Evolutionary conservation across 1,139 yeast species (phyloP), one percentile per base, ranked within the genome.

Genomic region (Candida smagusa): DNA sequence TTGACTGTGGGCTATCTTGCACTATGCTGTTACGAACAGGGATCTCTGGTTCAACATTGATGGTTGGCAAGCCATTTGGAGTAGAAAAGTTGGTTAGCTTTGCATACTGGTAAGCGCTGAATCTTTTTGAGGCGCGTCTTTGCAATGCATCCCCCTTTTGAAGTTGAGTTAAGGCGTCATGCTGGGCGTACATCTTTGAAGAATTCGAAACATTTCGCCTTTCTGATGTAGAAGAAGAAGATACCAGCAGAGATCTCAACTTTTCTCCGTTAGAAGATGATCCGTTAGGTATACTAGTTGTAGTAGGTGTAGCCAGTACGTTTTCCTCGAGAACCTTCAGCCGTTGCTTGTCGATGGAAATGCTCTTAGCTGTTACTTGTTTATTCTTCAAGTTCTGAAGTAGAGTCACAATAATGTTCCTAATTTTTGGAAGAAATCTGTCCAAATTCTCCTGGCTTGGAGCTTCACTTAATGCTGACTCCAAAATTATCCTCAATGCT

Each of bases 31-130:
- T 23, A 27, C 27, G 33, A 11, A 30, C 31, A 11, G 13, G 8
- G 4, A 27, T 8, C 9, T 27, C 29, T 12, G 12, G 30, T 9
- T 45, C 51, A 0, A 45, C 28, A 6, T 35, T 11, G 9, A 45
- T 39, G 12, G 38, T 42, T 9, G 48, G 49, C 30, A 45, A 35
- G 11, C 47, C 47, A 33, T 40, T 46, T 28, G 42, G 22, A 12
- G 70, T 72, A 4, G 70, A 65, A 46, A 65, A 69, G 46, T 77
- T 81, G 0, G 89, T 72, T 19, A 86, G 70, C 50, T 84, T 86
- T 1, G 95, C 90, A 61, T 84, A 85, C 54, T 92, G 97, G 47
- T 89, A 92, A 0, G 97, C 96, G 21, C 96, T 87, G 54, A 84
- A 92, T 42, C 98, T 67, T 48, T 88, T 78, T 0, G 97, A 89